Conservation (phyloP, 768 basidiomycete species). For the Leucocoprinus leucothites region DNA sequence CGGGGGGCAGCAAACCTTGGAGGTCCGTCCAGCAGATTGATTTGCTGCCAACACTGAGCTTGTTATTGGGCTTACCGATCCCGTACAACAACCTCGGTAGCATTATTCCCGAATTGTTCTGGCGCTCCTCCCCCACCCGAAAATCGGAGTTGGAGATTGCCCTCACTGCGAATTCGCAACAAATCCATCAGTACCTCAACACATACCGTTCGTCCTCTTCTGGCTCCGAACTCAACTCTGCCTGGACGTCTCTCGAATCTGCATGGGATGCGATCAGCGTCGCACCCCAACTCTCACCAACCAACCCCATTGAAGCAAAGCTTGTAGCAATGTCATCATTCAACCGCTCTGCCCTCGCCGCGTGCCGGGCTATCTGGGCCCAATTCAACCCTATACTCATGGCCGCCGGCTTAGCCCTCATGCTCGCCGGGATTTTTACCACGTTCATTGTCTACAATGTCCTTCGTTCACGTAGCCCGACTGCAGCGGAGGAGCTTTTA, state of each 20-base stretch:
- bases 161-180: conserved; percentile 65
- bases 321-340: conserved; percentile 46
- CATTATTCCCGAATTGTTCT: conserved; percentile 90
- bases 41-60: conserved; percentile 81
- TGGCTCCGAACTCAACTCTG: conserved; percentile 69
- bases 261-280: conserved; percentile 32
- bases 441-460: conserved; percentile 52
- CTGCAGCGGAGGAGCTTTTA: not conserved
- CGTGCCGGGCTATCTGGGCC: conserved; percentile 89
- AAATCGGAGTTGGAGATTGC: conserved; percentile 45
- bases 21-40: conserved; percentile 91
- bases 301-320: conserved; percentile 24
- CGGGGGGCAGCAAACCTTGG: conserved; percentile 48
- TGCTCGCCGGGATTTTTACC: conserved; percentile 53
- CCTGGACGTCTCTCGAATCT: conserved; percentile 37
- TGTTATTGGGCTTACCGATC: conserved; percentile 89
- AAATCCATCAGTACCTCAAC: conserved; percentile 74
- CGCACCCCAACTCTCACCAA: conserved; percentile 32
- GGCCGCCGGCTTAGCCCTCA: conserved; percentile 61
- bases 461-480: conserved; percentile 24
- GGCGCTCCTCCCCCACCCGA: conserved; percentile 26
- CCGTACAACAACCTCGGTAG: conserved; percentile 95
- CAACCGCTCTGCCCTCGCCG: conserved; percentile 57
- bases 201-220: conserved; percentile 70
- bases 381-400: conserved; percentile 86